phyloP scores from a whole-genome alignment of 2,329 filamentous ascomycete species.

The Gnomoniopsis sp. region DNA sequence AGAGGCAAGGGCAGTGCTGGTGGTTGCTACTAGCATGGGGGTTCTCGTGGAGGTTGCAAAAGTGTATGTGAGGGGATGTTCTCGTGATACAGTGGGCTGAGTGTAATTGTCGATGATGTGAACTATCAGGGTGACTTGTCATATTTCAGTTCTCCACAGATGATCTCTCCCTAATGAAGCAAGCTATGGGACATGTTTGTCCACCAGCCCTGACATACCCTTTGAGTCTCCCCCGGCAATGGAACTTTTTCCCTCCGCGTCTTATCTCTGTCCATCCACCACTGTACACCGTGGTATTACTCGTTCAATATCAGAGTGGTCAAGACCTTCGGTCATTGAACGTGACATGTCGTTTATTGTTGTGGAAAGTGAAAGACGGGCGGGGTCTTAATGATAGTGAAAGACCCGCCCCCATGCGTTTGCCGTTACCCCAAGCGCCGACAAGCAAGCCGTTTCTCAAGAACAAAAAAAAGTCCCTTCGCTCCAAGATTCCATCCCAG shows the following conservation, averaged over 20 bases:
- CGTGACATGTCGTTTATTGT: neutral
- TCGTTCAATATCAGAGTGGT: neutral
- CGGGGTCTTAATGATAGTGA: neutral
- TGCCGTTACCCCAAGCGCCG: neutral
- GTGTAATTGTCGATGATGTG: neutral
- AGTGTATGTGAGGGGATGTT: neutral
- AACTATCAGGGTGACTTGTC: neutral
- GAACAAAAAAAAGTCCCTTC: neutral
- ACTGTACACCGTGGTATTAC: neutral
- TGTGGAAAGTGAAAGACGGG: neutral
- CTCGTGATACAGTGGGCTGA: neutral
- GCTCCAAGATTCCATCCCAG: neutral
- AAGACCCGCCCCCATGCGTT: neutral
- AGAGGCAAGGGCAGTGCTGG: neutral
- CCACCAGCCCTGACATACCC: neutral
- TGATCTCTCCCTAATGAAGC: neutral
- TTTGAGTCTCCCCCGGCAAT: neutral
- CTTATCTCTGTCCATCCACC: neutral
- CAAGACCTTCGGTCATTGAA: neutral
- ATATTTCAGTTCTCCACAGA: neutral
- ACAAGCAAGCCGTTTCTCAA: neutral
- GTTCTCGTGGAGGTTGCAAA: neutral
- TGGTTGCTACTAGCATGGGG: neutral
- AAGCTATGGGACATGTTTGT: neutral
- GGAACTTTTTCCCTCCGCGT: neutral